phyloP scores from a whole-genome alignment of 495 filamentous ascomycete species.

The Hyaloscypha hepaticicola region DNA sequence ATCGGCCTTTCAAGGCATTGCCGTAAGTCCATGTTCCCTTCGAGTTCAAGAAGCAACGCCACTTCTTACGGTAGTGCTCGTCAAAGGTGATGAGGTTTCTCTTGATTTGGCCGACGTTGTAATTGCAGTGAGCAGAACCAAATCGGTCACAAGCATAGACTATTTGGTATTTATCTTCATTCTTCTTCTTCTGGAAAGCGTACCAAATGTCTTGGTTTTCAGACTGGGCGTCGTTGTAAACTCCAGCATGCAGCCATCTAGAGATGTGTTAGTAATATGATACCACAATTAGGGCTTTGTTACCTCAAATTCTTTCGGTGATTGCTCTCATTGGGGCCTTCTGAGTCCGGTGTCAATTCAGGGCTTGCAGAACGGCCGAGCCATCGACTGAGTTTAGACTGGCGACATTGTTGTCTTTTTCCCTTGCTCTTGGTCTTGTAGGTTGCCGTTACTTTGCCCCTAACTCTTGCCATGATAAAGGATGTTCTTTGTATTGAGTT shows the following conservation, averaged over 20 bases:
- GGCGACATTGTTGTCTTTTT: background rate
- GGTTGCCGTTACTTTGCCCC: background rate
- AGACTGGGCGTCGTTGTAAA: background rate
- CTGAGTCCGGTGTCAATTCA: background rate
- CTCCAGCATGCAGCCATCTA: conserved; percentile 16
- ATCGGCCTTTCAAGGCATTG: background rate
- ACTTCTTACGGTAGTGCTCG: background rate
- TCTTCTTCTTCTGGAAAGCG: background rate
- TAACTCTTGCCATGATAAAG: background rate
- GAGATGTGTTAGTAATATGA: background rate
- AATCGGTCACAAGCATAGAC: background rate
- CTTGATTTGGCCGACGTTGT: conserved; percentile 11
- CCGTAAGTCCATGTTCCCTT: conserved; percentile 11
- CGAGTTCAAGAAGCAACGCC: background rate
- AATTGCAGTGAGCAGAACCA: background rate
- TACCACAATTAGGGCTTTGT: background rate
- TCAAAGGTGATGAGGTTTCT: conserved; percentile 16
- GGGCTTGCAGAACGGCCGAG: background rate
- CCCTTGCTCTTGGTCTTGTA: background rate
- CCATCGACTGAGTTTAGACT: background rate
- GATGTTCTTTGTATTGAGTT: background rate
- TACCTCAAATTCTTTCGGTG: background rate
- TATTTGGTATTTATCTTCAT: background rate
- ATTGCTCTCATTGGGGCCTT: background rate
- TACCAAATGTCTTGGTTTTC: conserved; percentile 12